These are phyloP conservation scores for Phaseolus coccineus DNA, from an alignment of 331 rosid genomes.

Conservation along the genomic window DNA sequence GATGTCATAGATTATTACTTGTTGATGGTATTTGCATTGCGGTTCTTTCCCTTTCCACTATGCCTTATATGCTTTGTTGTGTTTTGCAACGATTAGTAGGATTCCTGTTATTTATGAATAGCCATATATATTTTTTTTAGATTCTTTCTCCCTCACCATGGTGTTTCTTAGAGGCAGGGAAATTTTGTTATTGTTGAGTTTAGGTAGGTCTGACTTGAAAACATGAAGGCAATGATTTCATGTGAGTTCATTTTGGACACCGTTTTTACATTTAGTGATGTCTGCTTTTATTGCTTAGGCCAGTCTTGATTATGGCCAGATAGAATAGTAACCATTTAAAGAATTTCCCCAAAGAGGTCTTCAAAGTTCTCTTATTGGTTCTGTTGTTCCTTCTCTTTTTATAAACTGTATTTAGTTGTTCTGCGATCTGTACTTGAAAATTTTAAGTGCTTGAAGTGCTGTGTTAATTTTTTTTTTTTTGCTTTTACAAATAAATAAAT, in stretches of 20 bases:
- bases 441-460: neutral
- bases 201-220: conserved; percentile 7
- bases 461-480: neutral
- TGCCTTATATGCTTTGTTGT: neutral
- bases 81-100: neutral
- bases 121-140: neutral
- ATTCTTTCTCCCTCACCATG: no score
- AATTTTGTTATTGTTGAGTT: neutral
- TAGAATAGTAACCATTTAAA: neutral
- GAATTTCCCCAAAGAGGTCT: neutral
- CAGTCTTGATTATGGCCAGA: neutral
- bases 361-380: neutral
- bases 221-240: conserved; percentile 4
- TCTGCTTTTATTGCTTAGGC: neutral
- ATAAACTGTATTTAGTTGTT: neutral
- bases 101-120: neutral
- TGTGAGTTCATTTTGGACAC: neutral
- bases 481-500: neutral
- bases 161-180: no score
- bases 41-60: neutral
- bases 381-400: neutral
- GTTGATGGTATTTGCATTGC: neutral
- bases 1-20: neutral
- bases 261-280: neutral
- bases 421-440: neutral